These are phyloP conservation scores for Pilatotrama ljubarskyi DNA, from an alignment of 768 basidiomycete genomes.

Conservation along the genomic window DNA sequence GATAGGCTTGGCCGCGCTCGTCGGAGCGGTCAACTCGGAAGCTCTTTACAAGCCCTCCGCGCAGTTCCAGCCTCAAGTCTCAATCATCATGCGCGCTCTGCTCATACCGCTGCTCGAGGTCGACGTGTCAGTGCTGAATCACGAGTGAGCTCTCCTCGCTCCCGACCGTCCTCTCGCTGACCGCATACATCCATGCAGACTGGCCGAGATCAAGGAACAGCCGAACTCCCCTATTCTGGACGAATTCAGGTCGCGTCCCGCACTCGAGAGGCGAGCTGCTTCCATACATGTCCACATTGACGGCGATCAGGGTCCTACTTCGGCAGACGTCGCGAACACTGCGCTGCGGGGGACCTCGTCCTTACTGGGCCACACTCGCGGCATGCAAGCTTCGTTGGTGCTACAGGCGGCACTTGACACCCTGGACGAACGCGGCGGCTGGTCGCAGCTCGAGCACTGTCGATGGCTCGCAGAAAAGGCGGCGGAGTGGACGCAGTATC, in stretches of 20 bases:
- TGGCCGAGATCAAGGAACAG: conserved; percentile 62
- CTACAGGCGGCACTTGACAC: conserved; percentile 73
- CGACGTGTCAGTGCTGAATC: conserved; percentile 56
- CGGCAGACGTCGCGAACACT: conserved; percentile 71
- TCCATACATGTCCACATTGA: conserved; percentile 89
- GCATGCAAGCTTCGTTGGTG: conserved; percentile 68
- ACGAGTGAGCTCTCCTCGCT: conserved; percentile 54
- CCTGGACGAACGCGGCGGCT: conserved; percentile 60
- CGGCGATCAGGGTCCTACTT: conserved; percentile 82
- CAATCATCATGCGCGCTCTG: conserved; percentile 69
- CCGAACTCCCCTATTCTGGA: conserved; percentile 77
- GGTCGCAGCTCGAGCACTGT: conserved; percentile 71
- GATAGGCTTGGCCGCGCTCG: conserved; percentile 82
- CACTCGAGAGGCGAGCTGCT: conserved; percentile 78
- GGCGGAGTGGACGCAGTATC: conserved; percentile 89
- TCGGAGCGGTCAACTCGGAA: conserved; percentile 80
- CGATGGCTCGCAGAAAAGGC: conserved; percentile 79
- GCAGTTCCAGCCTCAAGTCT: conserved; percentile 73
- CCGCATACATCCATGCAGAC: conserved; percentile 38
- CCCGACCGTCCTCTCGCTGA: background rate
- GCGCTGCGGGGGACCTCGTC: conserved; percentile 70
- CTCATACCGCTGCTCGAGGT: conserved; percentile 67
- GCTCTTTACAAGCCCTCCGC: conserved; percentile 71
- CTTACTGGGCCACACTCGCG: conserved; percentile 74
- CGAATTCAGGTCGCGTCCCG: conserved; percentile 81